phyloP scores from a whole-genome alignment of 1,139 yeast species.

The Suhomyces guaymorum region DNA sequence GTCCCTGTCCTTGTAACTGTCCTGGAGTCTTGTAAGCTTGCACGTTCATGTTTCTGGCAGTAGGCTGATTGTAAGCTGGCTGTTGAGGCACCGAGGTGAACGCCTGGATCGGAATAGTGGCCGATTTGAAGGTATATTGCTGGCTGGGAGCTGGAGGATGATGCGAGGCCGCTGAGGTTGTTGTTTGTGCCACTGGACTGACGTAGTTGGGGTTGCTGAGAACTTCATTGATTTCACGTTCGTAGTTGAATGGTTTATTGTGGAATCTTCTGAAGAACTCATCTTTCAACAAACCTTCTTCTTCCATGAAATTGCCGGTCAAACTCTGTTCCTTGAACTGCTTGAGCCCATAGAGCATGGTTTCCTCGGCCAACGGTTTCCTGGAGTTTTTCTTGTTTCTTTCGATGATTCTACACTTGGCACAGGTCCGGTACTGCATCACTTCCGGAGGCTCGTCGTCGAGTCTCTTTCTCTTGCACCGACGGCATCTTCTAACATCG shows the following conservation, averaged over 20 bases:
- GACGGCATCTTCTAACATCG: slow-evolving; percentile 51
- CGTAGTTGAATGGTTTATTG: slow-evolving; percentile 20
- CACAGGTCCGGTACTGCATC: slow-evolving; percentile 59
- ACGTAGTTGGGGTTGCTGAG: slow-evolving; percentile 18
- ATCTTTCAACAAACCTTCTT: slow-evolving; percentile 29
- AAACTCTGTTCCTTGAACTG: slow-evolving; percentile 48
- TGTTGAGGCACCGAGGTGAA: slow-evolving; percentile 9
- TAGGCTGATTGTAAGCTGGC: slow-evolving; percentile 1
- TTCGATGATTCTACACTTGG: slow-evolving; percentile 59
- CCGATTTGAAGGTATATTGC: slow-evolving; percentile 15
- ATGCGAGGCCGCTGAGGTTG: slow-evolving; percentile 7
- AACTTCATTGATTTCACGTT: slow-evolving; percentile 19
- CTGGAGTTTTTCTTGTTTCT: slow-evolving; percentile 49
- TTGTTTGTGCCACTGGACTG: slow-evolving; percentile 13
- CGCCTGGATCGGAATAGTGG: slow-evolving; percentile 12
- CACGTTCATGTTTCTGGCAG: slow-evolving; percentile 4
- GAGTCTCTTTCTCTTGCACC: slow-evolving; percentile 59
- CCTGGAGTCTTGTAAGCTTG: slow-evolving; percentile 2
- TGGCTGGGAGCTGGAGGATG: slow-evolving; percentile 10
- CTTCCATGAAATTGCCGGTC: slow-evolving; percentile 43
- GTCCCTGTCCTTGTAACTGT: slow-evolving; percentile 1
- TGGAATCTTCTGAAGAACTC: slow-evolving; percentile 20
- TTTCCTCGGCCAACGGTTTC: slow-evolving; percentile 50
- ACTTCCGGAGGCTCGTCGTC: slow-evolving; percentile 63
- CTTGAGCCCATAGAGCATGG: slow-evolving; percentile 50